Conservation (phyloP, 139 green algal species). For the Pleodorina starrii region DNA sequence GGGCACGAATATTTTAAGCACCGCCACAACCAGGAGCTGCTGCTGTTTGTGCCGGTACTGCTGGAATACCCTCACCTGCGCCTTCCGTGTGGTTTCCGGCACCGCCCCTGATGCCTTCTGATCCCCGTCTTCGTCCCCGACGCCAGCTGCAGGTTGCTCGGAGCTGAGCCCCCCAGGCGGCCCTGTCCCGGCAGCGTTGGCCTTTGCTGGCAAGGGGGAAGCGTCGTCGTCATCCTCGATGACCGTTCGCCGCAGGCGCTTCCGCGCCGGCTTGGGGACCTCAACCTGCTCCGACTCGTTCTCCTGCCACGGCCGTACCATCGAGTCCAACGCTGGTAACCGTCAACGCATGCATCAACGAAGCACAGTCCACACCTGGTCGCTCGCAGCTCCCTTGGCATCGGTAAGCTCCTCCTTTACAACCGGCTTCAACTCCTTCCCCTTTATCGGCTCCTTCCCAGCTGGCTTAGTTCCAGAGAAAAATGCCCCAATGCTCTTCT, state of each 20-base stretch:
- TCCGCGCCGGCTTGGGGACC: not conserved
- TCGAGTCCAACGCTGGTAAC: not conserved
- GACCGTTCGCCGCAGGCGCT: conserved; percentile 20
- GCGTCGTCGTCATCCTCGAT: conserved; percentile 40
- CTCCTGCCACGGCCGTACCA: not conserved
- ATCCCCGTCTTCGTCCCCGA: not conserved
- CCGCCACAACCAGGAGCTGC: no score
- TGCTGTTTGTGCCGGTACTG: no score
- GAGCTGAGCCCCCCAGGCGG: not conserved
- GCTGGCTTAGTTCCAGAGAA: not conserved
- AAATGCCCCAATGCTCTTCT: conserved; percentile 38
- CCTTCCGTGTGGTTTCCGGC: not conserved
- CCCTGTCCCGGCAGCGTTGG: not conserved
- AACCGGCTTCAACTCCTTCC: not conserved
- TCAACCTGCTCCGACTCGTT: not conserved
- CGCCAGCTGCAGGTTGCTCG: not conserved
- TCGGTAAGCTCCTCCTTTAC: not conserved
- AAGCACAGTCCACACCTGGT: not conserved
- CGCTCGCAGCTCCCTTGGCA: not conserved
- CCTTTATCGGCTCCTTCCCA: not conserved
- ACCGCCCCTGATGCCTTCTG: not conserved
- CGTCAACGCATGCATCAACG: no score
- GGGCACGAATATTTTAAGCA: no score
- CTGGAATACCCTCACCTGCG: not conserved
- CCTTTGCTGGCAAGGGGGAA: not conserved